A percentile compares a stretch with the other conserved stretches of the same genome.
phyloP scores from a whole-genome alignment of 2,329 filamentous ascomycete genomes.

The Colletotrichum nymphaeae region DNA sequence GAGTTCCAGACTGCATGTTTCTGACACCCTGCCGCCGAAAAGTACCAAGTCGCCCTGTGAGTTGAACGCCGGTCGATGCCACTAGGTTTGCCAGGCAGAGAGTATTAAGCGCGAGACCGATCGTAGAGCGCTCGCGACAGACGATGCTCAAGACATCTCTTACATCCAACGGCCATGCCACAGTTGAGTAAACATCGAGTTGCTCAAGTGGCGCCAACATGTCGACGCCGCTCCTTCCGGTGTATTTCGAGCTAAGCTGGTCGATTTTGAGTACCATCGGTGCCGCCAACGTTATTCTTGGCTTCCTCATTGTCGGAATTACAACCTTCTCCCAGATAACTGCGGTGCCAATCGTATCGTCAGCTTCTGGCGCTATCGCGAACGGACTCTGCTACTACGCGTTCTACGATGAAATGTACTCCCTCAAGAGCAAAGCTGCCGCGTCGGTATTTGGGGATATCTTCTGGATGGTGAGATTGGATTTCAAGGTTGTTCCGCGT shows the following conservation, averaged over 20 bases:
- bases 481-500: fast-evolving
- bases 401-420: conserved; percentile 47
- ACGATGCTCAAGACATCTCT: background rate
- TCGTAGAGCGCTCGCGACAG: background rate
- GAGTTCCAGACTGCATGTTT: background rate
- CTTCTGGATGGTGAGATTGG: conserved; percentile 49
- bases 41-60: background rate
- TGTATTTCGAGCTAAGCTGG: conserved; percentile 57
- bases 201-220: background rate
- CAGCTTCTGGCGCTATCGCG: conserved; percentile 50
- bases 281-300: conserved; percentile 52
- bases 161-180: background rate
- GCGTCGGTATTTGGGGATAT: conserved; percentile 54
- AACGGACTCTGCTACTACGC: conserved; percentile 58
- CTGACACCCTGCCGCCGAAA: background rate
- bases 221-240: conserved; percentile 28
- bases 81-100: background rate
- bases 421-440: conserved; percentile 41
- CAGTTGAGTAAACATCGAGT: background rate
- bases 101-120: background rate
- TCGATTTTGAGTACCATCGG: conserved; percentile 58
- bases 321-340: conserved; percentile 51
- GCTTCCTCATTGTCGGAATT: conserved; percentile 51
- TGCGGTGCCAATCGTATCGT: conserved; percentile 52
- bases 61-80: background rate